phyloP scores from a whole-genome alignment of 768 basidiomycete genomes.

The Amanita exitialis region DNA sequence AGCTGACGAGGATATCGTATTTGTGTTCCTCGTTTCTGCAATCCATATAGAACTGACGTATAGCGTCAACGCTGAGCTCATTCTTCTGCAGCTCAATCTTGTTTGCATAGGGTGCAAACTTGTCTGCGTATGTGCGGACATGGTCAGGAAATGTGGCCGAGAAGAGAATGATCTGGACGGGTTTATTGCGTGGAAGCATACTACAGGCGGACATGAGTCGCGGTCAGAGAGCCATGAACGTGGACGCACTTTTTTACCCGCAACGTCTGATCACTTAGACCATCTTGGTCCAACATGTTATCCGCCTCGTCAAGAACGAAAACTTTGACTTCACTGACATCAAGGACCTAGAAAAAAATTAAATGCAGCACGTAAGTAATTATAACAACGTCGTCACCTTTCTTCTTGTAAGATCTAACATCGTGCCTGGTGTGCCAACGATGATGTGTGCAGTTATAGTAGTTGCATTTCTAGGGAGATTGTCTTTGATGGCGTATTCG shows the following conservation, averaged over 20 bases:
- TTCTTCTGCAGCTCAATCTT: conserved; percentile 93
- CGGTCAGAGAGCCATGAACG: background rate
- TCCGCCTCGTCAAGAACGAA: conserved; percentile 98
- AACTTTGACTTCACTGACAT: conserved; percentile 73
- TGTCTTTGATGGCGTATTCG: conserved; percentile 92
- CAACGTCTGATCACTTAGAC: conserved; percentile 87
- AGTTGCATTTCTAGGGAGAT: conserved; percentile 53
- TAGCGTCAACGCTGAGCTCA: conserved; percentile 88
- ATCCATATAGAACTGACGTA: conserved; percentile 97
- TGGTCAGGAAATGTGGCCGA: conserved; percentile 97
- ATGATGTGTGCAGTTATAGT: conserved; percentile 82
- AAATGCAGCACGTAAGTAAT: background rate
- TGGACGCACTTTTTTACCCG: conserved; percentile 80
- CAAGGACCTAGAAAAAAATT: conserved; percentile 42
- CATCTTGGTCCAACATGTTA: conserved; percentile 95
- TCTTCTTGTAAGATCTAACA: conserved; percentile 75
- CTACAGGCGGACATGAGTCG: conserved; percentile 20
- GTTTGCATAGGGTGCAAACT: conserved; percentile 91
- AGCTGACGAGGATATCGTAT: conserved; percentile 86
- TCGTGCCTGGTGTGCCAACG: conserved; percentile 94
- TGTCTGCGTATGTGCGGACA: conserved; percentile 83
- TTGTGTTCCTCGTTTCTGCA: conserved; percentile 87
- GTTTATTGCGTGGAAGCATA: conserved; percentile 41
- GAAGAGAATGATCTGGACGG: conserved; percentile 86
- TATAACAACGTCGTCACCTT: conserved; percentile 25